Base-by-base conservation (phyloP, 495 filamentous ascomycete genomes). In the Penicillium dipodomyicola region DNA sequence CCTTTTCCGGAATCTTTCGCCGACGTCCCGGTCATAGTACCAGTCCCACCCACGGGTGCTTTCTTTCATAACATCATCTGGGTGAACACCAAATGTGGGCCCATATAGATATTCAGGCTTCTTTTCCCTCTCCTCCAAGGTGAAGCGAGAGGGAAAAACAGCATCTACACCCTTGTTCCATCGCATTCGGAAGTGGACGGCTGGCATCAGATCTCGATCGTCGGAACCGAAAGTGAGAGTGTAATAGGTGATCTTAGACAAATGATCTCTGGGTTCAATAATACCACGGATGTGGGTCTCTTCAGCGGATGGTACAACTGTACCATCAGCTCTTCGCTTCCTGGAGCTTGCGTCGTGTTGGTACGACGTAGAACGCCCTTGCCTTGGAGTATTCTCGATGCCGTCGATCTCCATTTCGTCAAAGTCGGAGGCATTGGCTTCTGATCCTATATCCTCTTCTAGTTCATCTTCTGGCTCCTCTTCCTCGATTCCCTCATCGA, bases 41-140 rank as follows among this genome's bases (percentile, higher is more conserved):
- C 83, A 86, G 53, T 77, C 69, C 80, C 80, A 84, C n/a, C 73
- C 76, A 14, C 59, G 57, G 0, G 72, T 76, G 45, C 71, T 70
- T 65, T 85, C 81, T 44, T 52, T 67, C 37, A 72, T 55, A 33
- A 73, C 29, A 43, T 73, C 72, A 41, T 75, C 77, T 23, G 74
- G 72, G 6, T 65, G 58, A 17, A 67, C 60, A 4, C 77, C 77
- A 56, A 70, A 70, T 0, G 70, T 70, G 53, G 67, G 61, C 11
- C 76, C 81, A 51, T 77, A 80, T n/a, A 65, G 66, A 46, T 77
- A 70, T 39, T 71, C 67, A 52, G 75, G 57, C 12, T 50, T 37
- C 23, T 44, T 59, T 12, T 57, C 45, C 10, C 52, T 56, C 27
- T 62, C 54, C 30, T 72, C 65, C 46, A 79, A 57, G 6, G 73